Percentiles rank a stretch among this genome's conserved stretches.
phyloP scores from a whole-genome alignment of 2,329 filamentous ascomycete species.

The Penicillium concentricum region DNA sequence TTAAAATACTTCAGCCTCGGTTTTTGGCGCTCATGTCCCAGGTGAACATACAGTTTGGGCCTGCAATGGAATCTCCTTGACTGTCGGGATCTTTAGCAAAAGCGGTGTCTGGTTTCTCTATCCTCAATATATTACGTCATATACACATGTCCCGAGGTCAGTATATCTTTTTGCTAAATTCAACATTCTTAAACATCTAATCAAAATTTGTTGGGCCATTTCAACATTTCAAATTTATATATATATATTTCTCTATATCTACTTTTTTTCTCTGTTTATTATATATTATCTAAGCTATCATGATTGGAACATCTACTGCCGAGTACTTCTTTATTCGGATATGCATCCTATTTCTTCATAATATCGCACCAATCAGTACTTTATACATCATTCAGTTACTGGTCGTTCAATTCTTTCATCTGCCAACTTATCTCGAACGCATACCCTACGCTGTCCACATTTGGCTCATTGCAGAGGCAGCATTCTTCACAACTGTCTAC shows the following conservation, averaged over 20 bases:
- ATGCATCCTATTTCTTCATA: conserved; percentile 50
- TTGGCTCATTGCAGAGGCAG: conserved; percentile 52
- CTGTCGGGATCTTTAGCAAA: too few species aligned
- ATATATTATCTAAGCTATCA: conserved; percentile 13
- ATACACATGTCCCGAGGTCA: too few species aligned
- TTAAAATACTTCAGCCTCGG: too few species aligned
- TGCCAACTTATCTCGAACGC: conserved; percentile 31
- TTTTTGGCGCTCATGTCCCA: too few species aligned
- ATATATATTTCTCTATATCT: background rate
- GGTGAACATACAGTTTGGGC: too few species aligned
- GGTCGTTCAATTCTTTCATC: conserved; percentile 25
- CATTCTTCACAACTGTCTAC: conserved; percentile 56
- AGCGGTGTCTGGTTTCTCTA: too few species aligned
- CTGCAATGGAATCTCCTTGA: too few species aligned
- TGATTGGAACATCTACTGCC: conserved; percentile 42
- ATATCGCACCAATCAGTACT: conserved; percentile 51
- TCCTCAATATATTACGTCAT: too few species aligned
- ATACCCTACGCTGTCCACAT: conserved; percentile 39
- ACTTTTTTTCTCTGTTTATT: background rate
- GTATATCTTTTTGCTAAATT: too few species aligned
- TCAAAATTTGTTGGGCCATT: background rate
- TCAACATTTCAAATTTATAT: background rate
- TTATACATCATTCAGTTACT: conserved; percentile 41
- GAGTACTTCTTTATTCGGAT: conserved; percentile 49
- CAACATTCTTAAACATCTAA: background rate